A percentile compares a stretch with the other conserved stretches of the same genome.
These are phyloP conservation scores for Euphrasia confusa DNA, from an alignment of 257 asterid species.

Conservation along the genomic window DNA sequence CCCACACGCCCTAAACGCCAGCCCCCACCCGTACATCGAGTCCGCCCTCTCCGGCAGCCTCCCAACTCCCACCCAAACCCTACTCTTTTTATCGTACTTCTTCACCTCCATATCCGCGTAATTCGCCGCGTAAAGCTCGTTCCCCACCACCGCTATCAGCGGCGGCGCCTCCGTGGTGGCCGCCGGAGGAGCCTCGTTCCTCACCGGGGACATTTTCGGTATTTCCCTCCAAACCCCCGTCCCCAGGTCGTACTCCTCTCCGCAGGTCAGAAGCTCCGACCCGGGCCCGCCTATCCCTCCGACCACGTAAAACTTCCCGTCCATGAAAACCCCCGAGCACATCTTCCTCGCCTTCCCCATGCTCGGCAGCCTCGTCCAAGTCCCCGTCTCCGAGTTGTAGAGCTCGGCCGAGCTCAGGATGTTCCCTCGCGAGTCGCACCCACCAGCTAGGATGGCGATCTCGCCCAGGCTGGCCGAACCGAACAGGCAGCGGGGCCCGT, in stretches of 20 bases:
- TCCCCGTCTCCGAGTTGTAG: constrained; percentile 50
- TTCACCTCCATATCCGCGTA: constrained; percentile 75
- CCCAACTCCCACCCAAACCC: constrained; percentile 52
- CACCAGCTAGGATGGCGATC: constrained; percentile 87
- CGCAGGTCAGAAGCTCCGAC: constrained; percentile 48
- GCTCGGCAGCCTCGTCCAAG: constrained; percentile 63
- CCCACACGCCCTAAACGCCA: constrained; percentile 40
- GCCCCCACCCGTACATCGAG: constrained; percentile 70
- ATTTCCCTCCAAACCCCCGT: constrained; percentile 57
- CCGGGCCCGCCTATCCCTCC: constrained; percentile 65
- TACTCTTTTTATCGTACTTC: constrained; percentile 45
- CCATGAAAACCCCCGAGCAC: constrained; percentile 86
- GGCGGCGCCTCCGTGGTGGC: constrained; percentile 87
- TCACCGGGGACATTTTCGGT: constrained; percentile 61
- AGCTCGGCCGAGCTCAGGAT: constrained; percentile 62
- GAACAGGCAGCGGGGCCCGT: constrained; percentile 45
- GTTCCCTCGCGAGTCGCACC: constrained; percentile 57
- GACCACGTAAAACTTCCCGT: constrained; percentile 61
- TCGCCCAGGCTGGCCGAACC: constrained; percentile 91
- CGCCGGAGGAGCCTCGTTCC: constrained; percentile 35
- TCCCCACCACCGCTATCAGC: constrained; percentile 71
- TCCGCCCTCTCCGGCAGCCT: constrained; percentile 63
- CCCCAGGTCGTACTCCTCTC: constrained; percentile 60
- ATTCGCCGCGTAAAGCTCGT: constrained; percentile 78
- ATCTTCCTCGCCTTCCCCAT: constrained; percentile 70